Conservation (phyloP, 495 filamentous ascomycete species). For the Stereocaulon alpinum region DNA sequence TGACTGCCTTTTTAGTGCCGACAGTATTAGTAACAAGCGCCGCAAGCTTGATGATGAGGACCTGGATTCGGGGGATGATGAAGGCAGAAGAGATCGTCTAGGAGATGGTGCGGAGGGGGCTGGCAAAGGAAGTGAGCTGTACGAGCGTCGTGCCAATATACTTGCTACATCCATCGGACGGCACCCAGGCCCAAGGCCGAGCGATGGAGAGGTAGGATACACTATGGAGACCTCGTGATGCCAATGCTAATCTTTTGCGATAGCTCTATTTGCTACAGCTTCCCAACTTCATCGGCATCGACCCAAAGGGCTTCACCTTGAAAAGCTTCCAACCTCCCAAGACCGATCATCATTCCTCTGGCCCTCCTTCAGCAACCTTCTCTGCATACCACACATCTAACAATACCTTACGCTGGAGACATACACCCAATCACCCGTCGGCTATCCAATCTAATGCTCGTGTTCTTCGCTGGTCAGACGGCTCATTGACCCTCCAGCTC, state of each 20-base stretch:
- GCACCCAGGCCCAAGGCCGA: slow-evolving; percentile 60
- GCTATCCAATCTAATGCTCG: slow-evolving; percentile 65
- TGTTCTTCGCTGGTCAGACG: slow-evolving; percentile 74
- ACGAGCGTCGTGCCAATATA: slow-evolving; percentile 43
- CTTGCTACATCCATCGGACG: slow-evolving; percentile 50
- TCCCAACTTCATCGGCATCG: slow-evolving; percentile 67
- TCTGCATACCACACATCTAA: slow-evolving; percentile 55
- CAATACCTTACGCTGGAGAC: slow-evolving; percentile 60
- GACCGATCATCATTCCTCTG: slow-evolving; percentile 41
- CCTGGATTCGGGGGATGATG: slow-evolving; percentile 71
- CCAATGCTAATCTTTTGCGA: background rate
- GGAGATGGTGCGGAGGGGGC: slow-evolving; percentile 41
- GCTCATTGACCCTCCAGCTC: slow-evolving; percentile 69
- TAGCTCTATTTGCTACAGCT: slow-evolving; percentile 72
- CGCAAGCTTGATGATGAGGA: slow-evolving; percentile 62
- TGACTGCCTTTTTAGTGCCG: slow-evolving; percentile 15
- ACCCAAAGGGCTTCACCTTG: slow-evolving; percentile 61
- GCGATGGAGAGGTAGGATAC: slow-evolving; percentile 48
- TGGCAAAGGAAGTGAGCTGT: slow-evolving; percentile 33
- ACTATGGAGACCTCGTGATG: background rate
- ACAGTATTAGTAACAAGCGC: slow-evolving; percentile 22
- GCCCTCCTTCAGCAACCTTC: slow-evolving; percentile 31
- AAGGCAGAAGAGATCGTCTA: slow-evolving; percentile 43
- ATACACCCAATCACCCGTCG: slow-evolving; percentile 48
- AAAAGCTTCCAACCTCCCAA: slow-evolving; percentile 58